Percentiles rank a stretch among this genome's conserved stretches.
Evolutionary conservation across 164 flowering plant genomes (phyloP).

Genomic region (Chimonanthus praecox): DNA sequence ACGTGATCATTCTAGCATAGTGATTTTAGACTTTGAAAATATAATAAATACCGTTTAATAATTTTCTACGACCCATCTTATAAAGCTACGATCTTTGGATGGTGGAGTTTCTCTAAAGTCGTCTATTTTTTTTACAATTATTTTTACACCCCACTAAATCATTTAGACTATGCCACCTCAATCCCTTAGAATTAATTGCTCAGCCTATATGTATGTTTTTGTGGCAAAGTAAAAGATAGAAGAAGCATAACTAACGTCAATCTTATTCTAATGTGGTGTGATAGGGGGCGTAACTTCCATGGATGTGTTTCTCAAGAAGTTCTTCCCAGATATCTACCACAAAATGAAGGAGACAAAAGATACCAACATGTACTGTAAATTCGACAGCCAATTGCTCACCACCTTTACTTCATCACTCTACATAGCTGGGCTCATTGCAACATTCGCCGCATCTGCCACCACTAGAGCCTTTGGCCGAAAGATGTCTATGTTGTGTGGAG

Average conservation of each 20-base stretch:
- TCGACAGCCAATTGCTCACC: slow-evolving; percentile 26
- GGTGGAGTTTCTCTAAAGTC: too few relatives aligned
- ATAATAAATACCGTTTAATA: too few relatives aligned
- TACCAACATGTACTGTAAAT: slow-evolving; percentile 18
- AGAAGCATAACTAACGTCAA: too few relatives aligned
- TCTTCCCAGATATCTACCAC: slow-evolving; percentile 23
- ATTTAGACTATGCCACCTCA: too few relatives aligned
- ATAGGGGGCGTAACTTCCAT: slow-evolving; percentile 37
- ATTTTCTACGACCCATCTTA: too few relatives aligned
- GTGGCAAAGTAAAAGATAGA: background rate
- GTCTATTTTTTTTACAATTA: too few relatives aligned
- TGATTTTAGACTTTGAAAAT: too few relatives aligned
- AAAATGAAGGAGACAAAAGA: background rate
- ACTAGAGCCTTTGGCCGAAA: slow-evolving; percentile 30
- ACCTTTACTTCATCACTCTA: slow-evolving; percentile 43
- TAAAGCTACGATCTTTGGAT: too few relatives aligned
- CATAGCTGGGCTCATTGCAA: slow-evolving; percentile 36
- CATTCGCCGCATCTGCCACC: slow-evolving; percentile 24
- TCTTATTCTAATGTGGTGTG: background rate
- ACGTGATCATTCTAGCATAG: too few relatives aligned
- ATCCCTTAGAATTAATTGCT: too few relatives aligned
- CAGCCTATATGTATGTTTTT: too few relatives aligned
- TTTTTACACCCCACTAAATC: too few relatives aligned
- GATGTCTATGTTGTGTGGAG: slow-evolving; percentile 27
- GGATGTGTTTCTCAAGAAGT: slow-evolving; percentile 23